phyloP scores from a whole-genome alignment of 1,284 basidiomycete species.

The Naganishia liquefaciens region DNA sequence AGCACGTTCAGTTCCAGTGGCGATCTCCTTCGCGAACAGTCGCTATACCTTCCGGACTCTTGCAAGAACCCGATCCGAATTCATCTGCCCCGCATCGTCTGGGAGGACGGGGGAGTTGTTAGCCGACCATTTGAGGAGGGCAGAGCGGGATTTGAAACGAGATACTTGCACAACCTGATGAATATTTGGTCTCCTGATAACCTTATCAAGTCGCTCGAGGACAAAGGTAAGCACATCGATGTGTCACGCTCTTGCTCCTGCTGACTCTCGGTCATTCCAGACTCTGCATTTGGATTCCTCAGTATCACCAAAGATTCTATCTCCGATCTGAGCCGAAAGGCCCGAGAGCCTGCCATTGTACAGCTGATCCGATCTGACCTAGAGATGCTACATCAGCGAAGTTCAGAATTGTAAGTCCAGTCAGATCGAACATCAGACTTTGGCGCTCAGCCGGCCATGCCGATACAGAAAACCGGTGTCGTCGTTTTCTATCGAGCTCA shows the following conservation, averaged over 20 bases:
- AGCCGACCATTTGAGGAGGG: slow-evolving; percentile 66
- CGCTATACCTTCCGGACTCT: slow-evolving; percentile 72
- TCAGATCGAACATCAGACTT: not conserved
- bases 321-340: slow-evolving; percentile 18
- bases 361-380: slow-evolving; percentile 20
- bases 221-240: slow-evolving; percentile 4
- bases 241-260: not conserved
- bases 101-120: slow-evolving; percentile 74
- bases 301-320: slow-evolving; percentile 13
- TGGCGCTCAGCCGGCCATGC: not conserved
- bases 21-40: slow-evolving; percentile 79
- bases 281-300: slow-evolving; percentile 19
- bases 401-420: slow-evolving; percentile 7
- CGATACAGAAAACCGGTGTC: not conserved
- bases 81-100: slow-evolving; percentile 73
- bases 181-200: slow-evolving; percentile 89
- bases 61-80: slow-evolving; percentile 83
- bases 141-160: slow-evolving; percentile 62
- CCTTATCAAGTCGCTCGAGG: slow-evolving; percentile 53
- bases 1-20: slow-evolving; percentile 78
- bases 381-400: slow-evolving; percentile 12
- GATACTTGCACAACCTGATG: slow-evolving; percentile 70
- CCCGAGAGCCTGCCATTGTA: slow-evolving; percentile 19
- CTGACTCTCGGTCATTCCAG: not conserved
- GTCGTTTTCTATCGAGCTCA: slow-evolving; percentile 1